Base-by-base conservation (phyloP, 495 filamentous ascomycete genomes). In the Physcia stellaris region DNA sequence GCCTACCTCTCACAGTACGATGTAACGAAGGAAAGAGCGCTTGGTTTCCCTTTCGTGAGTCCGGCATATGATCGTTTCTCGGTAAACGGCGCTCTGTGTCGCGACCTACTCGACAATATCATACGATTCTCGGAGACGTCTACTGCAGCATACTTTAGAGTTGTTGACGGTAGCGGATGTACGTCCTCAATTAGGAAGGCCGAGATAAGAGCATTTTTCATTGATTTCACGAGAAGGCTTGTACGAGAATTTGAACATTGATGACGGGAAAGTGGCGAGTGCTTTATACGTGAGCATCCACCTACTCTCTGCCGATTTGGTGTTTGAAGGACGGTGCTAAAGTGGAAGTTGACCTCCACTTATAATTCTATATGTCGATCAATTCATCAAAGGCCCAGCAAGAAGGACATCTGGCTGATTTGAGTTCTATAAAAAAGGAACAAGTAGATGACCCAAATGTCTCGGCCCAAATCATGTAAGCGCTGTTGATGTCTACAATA, bases 21-120 rank as follows among this genome's bases (percentile, higher is more conserved):
- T 26, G 22, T 37, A 13, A 13, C 35, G 15, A 10, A 13, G 9
- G 7, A 37, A 13, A 3, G 11, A 4, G 11, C 13, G 22, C 17
- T 24, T 12, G 35, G 35, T 12, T 37, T 37, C 19, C 35, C 35
- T 1, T 37, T 37, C 18, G 22, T 26, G 22, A 37, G 35, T 18
- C 35, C 35, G 19, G 35, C 12, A 24, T 26, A 37, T 23, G n/a
- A 37, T 26, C 1, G 22, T 3, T 26, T 37, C 4, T 12, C 18
- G 9, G 18, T 16, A 12, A 37, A 37, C 28, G 35, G 22, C n/a
- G 9, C 28, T 11, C 35, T 13, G 4, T 37, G 35, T 23, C 16
- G 12, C 11, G 17, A 37, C 12, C 21, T 37, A 18, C 20, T 37
- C 18, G 35, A 26, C 10, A 26, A 9, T 26, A 1, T 33, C 13